A percentile compares a stretch with the other conserved stretches of the same genome.
phyloP scores from a whole-genome alignment of 331 rosid species.

The Quercus lobata region DNA sequence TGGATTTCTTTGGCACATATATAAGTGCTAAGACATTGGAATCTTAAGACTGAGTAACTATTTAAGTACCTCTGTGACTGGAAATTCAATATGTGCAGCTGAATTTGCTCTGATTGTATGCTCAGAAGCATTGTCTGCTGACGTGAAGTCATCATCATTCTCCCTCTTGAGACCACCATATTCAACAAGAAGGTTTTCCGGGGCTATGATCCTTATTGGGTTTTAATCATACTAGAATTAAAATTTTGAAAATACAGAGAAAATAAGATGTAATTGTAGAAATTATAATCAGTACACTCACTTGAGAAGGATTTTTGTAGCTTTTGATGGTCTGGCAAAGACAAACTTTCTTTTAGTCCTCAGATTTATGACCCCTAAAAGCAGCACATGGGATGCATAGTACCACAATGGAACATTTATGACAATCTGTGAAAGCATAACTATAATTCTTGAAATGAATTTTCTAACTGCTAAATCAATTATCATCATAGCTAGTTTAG shows the following conservation, averaged over 20 bases:
- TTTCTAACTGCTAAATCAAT: too few relatives aligned
- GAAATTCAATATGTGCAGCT: constrained; percentile 42
- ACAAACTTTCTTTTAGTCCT: constrained; percentile 53
- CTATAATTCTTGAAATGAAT: background rate
- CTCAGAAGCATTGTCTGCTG: constrained; percentile 47
- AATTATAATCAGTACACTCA: constrained; percentile 24
- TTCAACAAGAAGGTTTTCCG: constrained; percentile 70
- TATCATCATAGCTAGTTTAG: too few relatives aligned
- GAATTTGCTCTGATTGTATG: constrained; percentile 38
- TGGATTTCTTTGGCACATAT: background rate
- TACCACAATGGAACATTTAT: constrained; percentile 81
- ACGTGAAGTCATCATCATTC: constrained; percentile 50
- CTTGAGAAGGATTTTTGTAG: constrained; percentile 74
- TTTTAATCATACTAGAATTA: background rate
- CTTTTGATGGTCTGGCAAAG: constrained; percentile 54
- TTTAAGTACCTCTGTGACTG: constrained; percentile 43
- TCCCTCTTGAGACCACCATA: constrained; percentile 84
- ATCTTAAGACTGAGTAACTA: background rate
- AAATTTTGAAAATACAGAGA: background rate
- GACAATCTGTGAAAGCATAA: constrained; percentile 46
- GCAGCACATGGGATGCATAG: constrained; percentile 48
- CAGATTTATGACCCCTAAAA: constrained; percentile 44
- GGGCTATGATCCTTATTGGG: constrained; percentile 50
- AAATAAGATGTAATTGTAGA: background rate
- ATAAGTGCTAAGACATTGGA: background rate